Conservation (phyloP, 305 asterid genomes). For the Galium porrigens region DNA sequence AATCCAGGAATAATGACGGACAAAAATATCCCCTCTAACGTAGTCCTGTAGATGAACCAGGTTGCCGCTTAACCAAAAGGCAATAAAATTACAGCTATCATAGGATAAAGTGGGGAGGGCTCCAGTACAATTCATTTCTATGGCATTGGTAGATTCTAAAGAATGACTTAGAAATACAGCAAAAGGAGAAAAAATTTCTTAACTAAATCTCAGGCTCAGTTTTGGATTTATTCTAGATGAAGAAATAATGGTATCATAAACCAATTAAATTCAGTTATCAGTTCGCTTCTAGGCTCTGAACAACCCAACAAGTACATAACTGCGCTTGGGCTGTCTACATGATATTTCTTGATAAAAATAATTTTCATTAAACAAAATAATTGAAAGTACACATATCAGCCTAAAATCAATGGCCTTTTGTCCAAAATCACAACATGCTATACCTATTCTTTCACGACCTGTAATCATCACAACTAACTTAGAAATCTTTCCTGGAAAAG, state of each 20-base stretch:
- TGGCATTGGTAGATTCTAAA: not conserved
- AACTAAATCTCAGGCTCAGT: not conserved
- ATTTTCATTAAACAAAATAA: not conserved
- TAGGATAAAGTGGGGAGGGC: not conserved
- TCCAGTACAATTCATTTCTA: not conserved
- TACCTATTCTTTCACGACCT: not conserved
- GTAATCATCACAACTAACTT: constrained; percentile 12
- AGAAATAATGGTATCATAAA: not conserved
- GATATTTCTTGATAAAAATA: not conserved
- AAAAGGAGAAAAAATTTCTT: not conserved
- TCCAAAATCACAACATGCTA: not conserved
- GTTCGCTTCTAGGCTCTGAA: not conserved
- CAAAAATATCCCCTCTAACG: not conserved
- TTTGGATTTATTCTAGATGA: not conserved
- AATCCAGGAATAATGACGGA: not conserved
- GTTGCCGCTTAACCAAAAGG: not conserved
- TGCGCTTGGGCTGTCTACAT: not conserved
- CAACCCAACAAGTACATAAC: not conserved
- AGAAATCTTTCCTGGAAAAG: constrained; percentile 37
- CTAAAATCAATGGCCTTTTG: not conserved
- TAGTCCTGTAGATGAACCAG: not conserved
- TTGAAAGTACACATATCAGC: not conserved
- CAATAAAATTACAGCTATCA: not conserved
- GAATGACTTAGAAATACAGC: not conserved
- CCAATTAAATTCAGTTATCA: not conserved